Percentiles rank a stretch among this genome's conserved stretches.
Evolutionary conservation across 1,139 yeast species (phyloP).

Genomic region (Citeromyces hawaiiensis): DNA sequence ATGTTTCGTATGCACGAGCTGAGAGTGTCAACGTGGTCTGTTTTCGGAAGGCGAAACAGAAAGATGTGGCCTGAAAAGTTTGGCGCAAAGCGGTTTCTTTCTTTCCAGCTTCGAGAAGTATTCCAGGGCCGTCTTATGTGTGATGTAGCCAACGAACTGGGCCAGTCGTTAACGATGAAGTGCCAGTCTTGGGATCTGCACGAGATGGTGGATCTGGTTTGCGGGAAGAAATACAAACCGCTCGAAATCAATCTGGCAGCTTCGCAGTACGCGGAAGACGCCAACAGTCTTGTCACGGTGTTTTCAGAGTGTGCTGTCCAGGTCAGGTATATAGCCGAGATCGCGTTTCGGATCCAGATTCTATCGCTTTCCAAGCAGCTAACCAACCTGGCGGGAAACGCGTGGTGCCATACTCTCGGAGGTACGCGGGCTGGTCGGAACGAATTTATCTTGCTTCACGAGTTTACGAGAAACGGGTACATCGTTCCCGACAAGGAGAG

Average conservation of each 20-base stretch:
- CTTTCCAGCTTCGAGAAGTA: slow-evolving; percentile 43
- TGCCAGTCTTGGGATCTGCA: slow-evolving; percentile 95
- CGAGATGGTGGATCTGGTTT: slow-evolving; percentile 78
- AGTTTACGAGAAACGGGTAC: slow-evolving; percentile 67
- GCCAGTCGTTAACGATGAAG: slow-evolving; percentile 79
- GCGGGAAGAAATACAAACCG: slow-evolving; percentile 46
- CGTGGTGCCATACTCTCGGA: slow-evolving; percentile 90
- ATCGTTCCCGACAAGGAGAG: slow-evolving; percentile 84
- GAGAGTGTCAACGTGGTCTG: slow-evolving; percentile 63
- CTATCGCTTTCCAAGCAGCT: slow-evolving; percentile 82
- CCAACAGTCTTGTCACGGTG: slow-evolving; percentile 54
- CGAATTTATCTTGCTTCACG: slow-evolving; percentile 86
- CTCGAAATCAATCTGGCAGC: slow-evolving; percentile 65
- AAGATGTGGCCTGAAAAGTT: slow-evolving; percentile 67
- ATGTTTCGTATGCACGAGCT: slow-evolving; percentile 73
- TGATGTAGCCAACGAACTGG: slow-evolving; percentile 92
- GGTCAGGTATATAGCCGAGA: slow-evolving; percentile 61
- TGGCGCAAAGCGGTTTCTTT: slow-evolving; percentile 28
- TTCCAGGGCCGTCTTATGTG: slow-evolving; percentile 81
- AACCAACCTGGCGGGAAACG: slow-evolving; percentile 91
- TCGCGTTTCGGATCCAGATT: slow-evolving; percentile 76
- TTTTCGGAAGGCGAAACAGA: slow-evolving; percentile 73
- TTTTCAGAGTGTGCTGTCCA: slow-evolving; percentile 56
- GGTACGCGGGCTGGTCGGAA: slow-evolving; percentile 97
- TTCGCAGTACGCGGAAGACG: slow-evolving; percentile 54